phyloP scores from a whole-genome alignment of 371 early-diverging fungal genomes.

The Mortierella sp. region DNA sequence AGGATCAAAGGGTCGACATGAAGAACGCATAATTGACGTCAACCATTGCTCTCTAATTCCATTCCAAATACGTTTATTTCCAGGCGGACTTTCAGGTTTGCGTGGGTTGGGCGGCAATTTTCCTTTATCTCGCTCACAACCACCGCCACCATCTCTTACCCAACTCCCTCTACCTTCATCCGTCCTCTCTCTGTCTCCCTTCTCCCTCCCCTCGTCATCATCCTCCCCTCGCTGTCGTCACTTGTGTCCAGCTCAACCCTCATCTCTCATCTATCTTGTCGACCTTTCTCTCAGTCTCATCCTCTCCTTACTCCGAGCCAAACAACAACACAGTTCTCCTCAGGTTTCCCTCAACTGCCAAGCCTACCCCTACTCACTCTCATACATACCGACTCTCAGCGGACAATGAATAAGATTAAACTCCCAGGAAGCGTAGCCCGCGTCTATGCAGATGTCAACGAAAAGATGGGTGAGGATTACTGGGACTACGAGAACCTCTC shows the following conservation, averaged over 20 bases:
- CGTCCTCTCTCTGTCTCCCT: not conserved
- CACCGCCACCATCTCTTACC: slow-evolving; percentile 8
- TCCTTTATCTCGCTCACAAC: not conserved
- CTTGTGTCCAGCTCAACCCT: not conserved
- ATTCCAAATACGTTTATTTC: not conserved
- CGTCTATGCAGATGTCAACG: slow-evolving; percentile 91
- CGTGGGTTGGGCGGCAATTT: not conserved
- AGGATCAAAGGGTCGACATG: slow-evolving; percentile 4
- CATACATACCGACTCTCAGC: not conserved
- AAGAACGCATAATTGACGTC: not conserved
- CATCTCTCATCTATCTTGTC: not conserved
- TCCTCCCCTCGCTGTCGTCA: not conserved
- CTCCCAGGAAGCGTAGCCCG: slow-evolving; percentile 60
- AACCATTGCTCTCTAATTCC: not conserved
- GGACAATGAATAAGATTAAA: slow-evolving; percentile 44
- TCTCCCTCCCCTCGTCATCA: slow-evolving; percentile 6
- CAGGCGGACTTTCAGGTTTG: not conserved
- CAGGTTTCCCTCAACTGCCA: not conserved
- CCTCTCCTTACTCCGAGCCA: not conserved
- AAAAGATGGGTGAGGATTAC: slow-evolving; percentile 83
- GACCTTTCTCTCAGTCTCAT: not conserved
- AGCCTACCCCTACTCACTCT: not conserved
- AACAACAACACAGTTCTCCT: not conserved
- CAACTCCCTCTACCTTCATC: not conserved
- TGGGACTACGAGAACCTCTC: slow-evolving; percentile 96